These are phyloP conservation scores for Epichloe sibirici DNA, from an alignment of 2,329 filamentous ascomycete species.

Conservation along the genomic window DNA sequence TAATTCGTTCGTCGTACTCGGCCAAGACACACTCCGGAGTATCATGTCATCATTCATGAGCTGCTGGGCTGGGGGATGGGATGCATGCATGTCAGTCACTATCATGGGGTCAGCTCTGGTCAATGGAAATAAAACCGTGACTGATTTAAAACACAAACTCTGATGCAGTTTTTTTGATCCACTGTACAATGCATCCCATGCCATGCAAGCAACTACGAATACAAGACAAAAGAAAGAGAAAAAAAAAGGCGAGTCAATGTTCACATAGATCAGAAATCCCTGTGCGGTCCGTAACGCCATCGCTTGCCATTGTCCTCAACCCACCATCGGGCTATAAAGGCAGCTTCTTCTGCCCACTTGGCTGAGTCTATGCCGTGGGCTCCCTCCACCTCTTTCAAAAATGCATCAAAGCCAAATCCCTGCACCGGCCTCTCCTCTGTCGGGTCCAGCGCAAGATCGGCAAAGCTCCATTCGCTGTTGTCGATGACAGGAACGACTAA, in stretches of 20 bases:
- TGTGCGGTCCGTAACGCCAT: conserved; percentile 17
- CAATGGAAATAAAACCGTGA: too few relatives aligned
- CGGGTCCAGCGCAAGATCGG: conserved; percentile 16
- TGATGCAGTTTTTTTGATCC: too few relatives aligned
- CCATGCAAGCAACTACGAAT: too few relatives aligned
- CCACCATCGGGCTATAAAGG: conserved; percentile 22
- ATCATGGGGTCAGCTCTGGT: too few relatives aligned
- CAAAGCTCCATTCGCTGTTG: conserved; percentile 20
- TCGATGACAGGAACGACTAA: conserved; percentile 21
- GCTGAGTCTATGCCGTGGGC: conserved; percentile 14
- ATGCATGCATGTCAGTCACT: too few relatives aligned
- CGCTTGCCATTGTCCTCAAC: conserved; percentile 23
- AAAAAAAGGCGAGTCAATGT: neutral
- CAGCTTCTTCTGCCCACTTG: conserved; percentile 21
- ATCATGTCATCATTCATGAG: too few relatives aligned
- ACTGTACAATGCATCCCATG: too few relatives aligned
- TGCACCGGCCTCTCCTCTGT: conserved; percentile 15
- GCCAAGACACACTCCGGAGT: too few relatives aligned
- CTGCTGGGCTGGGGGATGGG: too few relatives aligned
- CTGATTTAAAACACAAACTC: too few relatives aligned
- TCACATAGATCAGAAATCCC: conserved; percentile 12
- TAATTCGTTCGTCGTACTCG: too few relatives aligned
- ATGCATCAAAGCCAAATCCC: conserved; percentile 14
- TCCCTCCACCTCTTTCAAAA: conserved; percentile 11
- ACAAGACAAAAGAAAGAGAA: neutral